Percentiles rank a stretch among this genome's conserved stretches.
phyloP scores from a whole-genome alignment of 345 rosid genomes.

The Aurinia saxatilis region DNA sequence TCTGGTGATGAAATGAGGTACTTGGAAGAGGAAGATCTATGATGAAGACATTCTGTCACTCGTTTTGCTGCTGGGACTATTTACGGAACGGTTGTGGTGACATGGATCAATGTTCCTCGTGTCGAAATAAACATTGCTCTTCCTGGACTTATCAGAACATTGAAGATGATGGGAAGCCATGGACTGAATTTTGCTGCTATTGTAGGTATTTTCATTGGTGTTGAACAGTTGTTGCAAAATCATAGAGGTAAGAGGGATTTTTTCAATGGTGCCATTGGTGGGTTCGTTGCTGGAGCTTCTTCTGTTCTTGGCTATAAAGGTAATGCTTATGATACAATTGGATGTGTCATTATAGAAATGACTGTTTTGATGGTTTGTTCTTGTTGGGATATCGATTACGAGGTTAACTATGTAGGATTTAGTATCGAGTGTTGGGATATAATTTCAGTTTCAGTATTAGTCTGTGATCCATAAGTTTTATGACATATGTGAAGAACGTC shows the following conservation, averaged over 20 bases:
- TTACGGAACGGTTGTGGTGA: conserved; percentile 62
- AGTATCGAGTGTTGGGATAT: background rate
- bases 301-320: conserved; percentile 69
- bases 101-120: conserved; percentile 89
- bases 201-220: conserved; percentile 83
- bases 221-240: conserved; percentile 69
- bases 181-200: conserved; percentile 84
- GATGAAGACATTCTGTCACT: conserved; percentile 53
- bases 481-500: no score
- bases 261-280: conserved; percentile 77
- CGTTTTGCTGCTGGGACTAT: conserved; percentile 70
- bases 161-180: conserved; percentile 81
- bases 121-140: conserved; percentile 80
- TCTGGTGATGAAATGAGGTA: conserved; percentile 49
- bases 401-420: background rate
- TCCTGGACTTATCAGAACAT: conserved; percentile 71
- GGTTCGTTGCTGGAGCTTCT: conserved; percentile 77
- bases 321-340: background rate
- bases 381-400: background rate
- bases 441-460: conserved; percentile 15
- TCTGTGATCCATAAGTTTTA: background rate
- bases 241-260: conserved; percentile 71
- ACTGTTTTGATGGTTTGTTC: background rate
- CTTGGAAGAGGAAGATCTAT: conserved; percentile 61
- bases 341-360: background rate